Base-by-base conservation (phyloP, 306 rosid species). In the Vigna reflexopilosa region DNA sequence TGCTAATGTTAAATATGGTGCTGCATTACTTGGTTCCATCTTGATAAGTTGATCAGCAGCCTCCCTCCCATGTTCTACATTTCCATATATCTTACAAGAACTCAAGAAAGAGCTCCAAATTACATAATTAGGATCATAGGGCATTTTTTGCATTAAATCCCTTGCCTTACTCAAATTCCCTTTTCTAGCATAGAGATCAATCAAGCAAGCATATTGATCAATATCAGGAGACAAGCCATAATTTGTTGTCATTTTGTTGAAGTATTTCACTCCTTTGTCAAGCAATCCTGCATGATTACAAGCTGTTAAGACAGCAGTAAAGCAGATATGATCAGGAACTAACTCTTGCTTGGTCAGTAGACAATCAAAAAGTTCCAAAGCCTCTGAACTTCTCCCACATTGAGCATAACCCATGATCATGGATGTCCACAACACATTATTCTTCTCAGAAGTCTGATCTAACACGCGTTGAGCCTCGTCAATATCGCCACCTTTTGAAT, bases 381-480 rank as follows among this genome's bases (percentile, higher is more conserved):
- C 92, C 52, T 90, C 90, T 44, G 79, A 81, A 55, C 83, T 83
- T 84, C 88, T 83, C 42, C 92, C 89, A 73, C 89, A 81, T 40
- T 88, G 92, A 59, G 92, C 89, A 80, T 83, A 90, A 30, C 88
- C 90, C 92, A 38, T 86, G 68, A 88, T 88, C 88, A 90, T 88
- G 44, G 92, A 85, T 62, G 94, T 90, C 82, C 87, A 85, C 52
- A 86, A 59, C 70, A 90, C 88, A 49, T 40, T 75, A 49, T 90
- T 88, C 84, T 83, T 83, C 34, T 67, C 58, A n/a, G 82, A 67
- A 10, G 85, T 82, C 30, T 63, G 89, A 71, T 85, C 85, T 51
- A 86, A 88, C 82, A 90, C 82, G 26, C 22, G 13, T 56, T 62
- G 75, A 57, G 95, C 90, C 11, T 72, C 89, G 7, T 86, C 85